Evolutionary conservation across 2,329 filamentous ascomycete genomes (phyloP), one percentile per base, ranked within the genome.

Genomic region (Rutstroemia sp.): DNA sequence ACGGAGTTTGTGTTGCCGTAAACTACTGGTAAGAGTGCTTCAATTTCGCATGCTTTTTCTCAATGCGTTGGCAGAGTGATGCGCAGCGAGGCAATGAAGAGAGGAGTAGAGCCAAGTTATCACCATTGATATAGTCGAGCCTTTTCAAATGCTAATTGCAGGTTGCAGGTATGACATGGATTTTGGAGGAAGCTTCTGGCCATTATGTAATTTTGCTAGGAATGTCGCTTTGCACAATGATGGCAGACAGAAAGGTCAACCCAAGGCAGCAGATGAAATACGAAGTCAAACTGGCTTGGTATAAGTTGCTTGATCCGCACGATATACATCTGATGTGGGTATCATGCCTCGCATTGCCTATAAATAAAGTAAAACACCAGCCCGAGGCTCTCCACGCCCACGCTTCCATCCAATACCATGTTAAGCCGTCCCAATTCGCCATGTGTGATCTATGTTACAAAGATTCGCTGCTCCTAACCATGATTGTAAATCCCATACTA

Each of bases 1-100:
- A 91, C 60, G 86, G 84, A 0, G 82, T 92, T 34, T 89, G 88
- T 44, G 82, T 87, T 55, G 87, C 89, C 1, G 83, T 91, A 39
- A 94, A 94, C 65, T 92, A 92, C 69, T 94, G 89, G 86, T 86
- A 70, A 67, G 74, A 64, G 12, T 14, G 3, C 21, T 39, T 34
- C 34, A 54, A 17, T 38, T 52, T 34, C 30, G 30, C 30, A 12
- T 34, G 12, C 30, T 4, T 14, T 10, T 34, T 34, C 30, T 34
- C 10, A 34, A 34, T 34, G 30, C 9, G 30, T 4, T 34, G 10
- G 30, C 30, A 34, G 30, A 9, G 30, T 5, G 30, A 34, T 34
- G 30, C 10, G 9, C 30, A 34, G 30, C 30, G 10, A 12, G 30
- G 9, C 12, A 34, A 12, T 34, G 30, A 34, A 34, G 10, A 12